A percentile compares a stretch with the other conserved stretches of the same genome.
These are phyloP conservation scores for Sporobolomyces roseus DNA, from an alignment of 768 basidiomycete genomes.

Conservation along the genomic window DNA sequence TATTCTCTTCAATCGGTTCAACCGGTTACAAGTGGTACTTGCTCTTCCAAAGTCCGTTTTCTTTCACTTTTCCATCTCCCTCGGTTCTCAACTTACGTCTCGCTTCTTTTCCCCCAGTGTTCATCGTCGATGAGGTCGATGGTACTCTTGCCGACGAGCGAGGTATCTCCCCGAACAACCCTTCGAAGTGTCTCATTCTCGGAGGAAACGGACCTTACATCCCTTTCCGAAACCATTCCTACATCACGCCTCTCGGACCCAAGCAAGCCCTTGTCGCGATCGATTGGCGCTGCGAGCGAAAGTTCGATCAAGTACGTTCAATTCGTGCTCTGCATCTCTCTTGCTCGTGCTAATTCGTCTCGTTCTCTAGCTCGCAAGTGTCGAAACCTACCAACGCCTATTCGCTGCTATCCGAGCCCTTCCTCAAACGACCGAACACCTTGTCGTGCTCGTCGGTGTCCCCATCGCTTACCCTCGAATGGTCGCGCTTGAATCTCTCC, in stretches of 20 bases:
- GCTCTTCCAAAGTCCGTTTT: slow-evolving; percentile 74
- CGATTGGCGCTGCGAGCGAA: slow-evolving; percentile 72
- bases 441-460: slow-evolving; percentile 68
- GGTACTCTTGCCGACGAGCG: slow-evolving; percentile 52
- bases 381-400: slow-evolving; percentile 65
- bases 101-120: slow-evolving; percentile 1
- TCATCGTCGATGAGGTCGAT: slow-evolving; percentile 62
- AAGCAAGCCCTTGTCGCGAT: slow-evolving; percentile 52
- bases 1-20: slow-evolving; percentile 59
- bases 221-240: slow-evolving; percentile 74
- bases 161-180: slow-evolving; percentile 54
- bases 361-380: slow-evolving; percentile 82
- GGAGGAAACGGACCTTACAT: slow-evolving; percentile 74
- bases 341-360: no score
- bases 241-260: slow-evolving; percentile 74
- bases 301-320: slow-evolving; percentile 66
- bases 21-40: slow-evolving; percentile 88
- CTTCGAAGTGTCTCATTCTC: slow-evolving; percentile 59
- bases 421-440: slow-evolving; percentile 68
- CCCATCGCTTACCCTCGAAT: slow-evolving; percentile 76
- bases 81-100: neutral
- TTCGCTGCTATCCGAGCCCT: slow-evolving; percentile 63
- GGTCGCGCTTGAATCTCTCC: slow-evolving; percentile 64
- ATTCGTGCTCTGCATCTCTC: no score
- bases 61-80: slow-evolving; percentile 52